These are phyloP conservation scores for Curvularia sp. DNA, from an alignment of 2,329 filamentous ascomycete genomes.

Conservation along the genomic window DNA sequence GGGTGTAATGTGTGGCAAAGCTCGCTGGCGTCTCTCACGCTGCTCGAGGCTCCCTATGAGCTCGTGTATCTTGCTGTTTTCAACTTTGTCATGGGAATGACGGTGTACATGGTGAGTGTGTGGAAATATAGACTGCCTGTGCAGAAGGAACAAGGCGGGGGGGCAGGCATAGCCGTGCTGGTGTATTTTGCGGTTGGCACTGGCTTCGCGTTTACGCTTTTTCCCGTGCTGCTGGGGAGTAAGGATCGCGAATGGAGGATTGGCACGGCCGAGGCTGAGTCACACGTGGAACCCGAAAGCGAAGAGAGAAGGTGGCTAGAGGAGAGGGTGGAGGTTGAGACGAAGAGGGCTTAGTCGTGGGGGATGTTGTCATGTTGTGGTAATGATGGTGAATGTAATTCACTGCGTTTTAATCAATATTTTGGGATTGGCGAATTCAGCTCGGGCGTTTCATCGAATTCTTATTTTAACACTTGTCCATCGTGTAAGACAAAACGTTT, in stretches of 20 bases:
- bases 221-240: slow-evolving; percentile 14
- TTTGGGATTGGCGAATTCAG: not conserved
- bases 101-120: slow-evolving; percentile 25
- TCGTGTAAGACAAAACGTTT: not conserved
- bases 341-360: not conserved
- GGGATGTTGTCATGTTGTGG: not conserved
- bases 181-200: slow-evolving; percentile 19
- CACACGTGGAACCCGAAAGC: not conserved
- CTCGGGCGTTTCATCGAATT: not conserved
- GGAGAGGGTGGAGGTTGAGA: not conserved
- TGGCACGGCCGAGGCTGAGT: not conserved
- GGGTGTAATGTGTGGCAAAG: slow-evolving; percentile 15
- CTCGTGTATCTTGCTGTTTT: slow-evolving; percentile 25
- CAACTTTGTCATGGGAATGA: slow-evolving; percentile 24
- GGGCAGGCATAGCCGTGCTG: slow-evolving; percentile 8
- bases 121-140: slow-evolving; percentile 13
- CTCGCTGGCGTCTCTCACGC: slow-evolving; percentile 23
- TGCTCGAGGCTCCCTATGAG: slow-evolving; percentile 31
- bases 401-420: not conserved
- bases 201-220: slow-evolving; percentile 19
- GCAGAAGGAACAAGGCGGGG: slow-evolving; percentile 3
- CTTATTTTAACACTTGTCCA: not conserved
- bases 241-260: slow-evolving; percentile 12
- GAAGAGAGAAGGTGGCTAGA: not conserved
- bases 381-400: not conserved